Evolutionary conservation across 352 stramenopile genomes (phyloP).

Genomic region (Pilasporangium apinafurcum): DNA sequence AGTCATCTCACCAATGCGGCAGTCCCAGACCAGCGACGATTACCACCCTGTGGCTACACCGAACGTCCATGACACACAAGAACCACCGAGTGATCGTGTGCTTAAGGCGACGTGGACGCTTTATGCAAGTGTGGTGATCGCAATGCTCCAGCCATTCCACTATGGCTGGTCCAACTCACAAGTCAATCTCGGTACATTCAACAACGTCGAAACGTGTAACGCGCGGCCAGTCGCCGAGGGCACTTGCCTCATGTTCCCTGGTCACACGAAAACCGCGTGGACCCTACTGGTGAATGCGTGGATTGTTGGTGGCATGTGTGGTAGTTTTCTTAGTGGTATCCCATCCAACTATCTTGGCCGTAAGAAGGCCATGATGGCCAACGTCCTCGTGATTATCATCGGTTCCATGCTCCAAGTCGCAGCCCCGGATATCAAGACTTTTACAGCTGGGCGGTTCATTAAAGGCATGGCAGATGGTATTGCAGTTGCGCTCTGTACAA

Average conservation of each 20-base stretch:
- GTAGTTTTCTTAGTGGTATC: conserved; percentile 21
- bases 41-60: no score
- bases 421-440: conserved; percentile 12
- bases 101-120: conserved; percentile 16
- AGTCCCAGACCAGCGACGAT: no score
- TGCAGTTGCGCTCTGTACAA: conserved; percentile 28
- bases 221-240: conserved; percentile 14
- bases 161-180: conserved; percentile 49
- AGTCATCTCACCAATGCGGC: no score
- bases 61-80: no score
- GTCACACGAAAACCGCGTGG: conserved; percentile 32
- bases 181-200: conserved; percentile 53
- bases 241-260: conserved; percentile 30
- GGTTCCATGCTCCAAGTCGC: conserved; percentile 9
- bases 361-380: conserved; percentile 16
- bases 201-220: conserved; percentile 40
- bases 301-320: conserved; percentile 43
- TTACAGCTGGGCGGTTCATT: conserved; percentile 20
- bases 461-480: conserved; percentile 40
- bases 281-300: conserved; percentile 42
- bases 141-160: conserved; percentile 40
- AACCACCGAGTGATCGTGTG: no score
- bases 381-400: conserved; percentile 10
- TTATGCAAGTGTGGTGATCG: conserved; percentile 22
- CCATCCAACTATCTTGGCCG: conserved; percentile 31